Conservation (phyloP, 352 stramenopile genomes). For the Phytophthora uliginosa region DNA sequence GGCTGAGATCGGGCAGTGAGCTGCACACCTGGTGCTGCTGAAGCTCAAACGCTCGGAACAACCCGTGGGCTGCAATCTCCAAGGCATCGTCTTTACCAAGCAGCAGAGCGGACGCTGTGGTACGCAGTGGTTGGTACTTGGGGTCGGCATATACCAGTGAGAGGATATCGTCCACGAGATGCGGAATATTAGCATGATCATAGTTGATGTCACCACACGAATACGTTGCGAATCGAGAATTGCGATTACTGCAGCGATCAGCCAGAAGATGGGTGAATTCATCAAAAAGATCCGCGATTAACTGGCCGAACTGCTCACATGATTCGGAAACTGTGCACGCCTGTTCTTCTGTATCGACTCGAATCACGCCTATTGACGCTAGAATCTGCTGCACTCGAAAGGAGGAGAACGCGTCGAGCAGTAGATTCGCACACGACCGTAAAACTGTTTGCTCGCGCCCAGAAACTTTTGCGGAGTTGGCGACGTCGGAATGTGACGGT, state of each 20-base stretch:
- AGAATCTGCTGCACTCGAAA: conserved; percentile 11
- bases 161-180: conserved; percentile 14
- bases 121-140: conserved; percentile 9
- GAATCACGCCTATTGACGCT: neutral
- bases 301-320: conserved; percentile 11
- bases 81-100: conserved; percentile 3
- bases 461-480: neutral
- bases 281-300: conserved; percentile 4
- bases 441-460: conserved; percentile 2
- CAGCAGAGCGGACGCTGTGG: neutral
- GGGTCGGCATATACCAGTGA: conserved; percentile 20
- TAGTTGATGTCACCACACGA: neutral
- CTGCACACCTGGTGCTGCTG: neutral
- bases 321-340: neutral
- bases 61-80: neutral
- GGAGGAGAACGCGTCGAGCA: conserved; percentile 6
- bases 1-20: neutral
- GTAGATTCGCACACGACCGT: conserved; percentile 5
- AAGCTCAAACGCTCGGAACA: conserved; percentile 8
- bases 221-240: neutral
- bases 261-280: neutral
- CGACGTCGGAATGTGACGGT: neutral
- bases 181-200: neutral
- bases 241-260: neutral
- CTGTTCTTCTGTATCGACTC: neutral